Conservation (phyloP, 371 early-diverging fungal genomes). For the Mortierella sp. region DNA sequence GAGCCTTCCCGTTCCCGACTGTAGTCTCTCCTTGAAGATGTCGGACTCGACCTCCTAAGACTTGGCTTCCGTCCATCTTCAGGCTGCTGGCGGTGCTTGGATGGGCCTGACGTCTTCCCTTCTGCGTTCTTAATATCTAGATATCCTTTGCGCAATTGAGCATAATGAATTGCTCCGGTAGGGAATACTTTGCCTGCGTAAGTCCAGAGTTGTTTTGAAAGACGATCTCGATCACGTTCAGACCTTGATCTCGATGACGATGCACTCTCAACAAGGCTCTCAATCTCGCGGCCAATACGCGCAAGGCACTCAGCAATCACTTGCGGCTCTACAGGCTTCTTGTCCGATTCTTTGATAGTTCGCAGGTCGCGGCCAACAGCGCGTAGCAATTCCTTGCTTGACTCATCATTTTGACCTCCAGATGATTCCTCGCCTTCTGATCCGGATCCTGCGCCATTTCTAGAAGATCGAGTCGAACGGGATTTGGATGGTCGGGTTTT, state of each 20-base stretch:
- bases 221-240: slow-evolving; percentile 49
- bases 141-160: slow-evolving; percentile 49
- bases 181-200: slow-evolving; percentile 55
- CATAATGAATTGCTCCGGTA: slow-evolving; percentile 51
- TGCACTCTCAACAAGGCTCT: slow-evolving; percentile 30
- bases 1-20: slow-evolving; percentile 37
- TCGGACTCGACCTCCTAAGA: slow-evolving; percentile 36
- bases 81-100: slow-evolving; percentile 10
- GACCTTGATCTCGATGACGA: slow-evolving; percentile 35
- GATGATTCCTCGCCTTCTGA: slow-evolving; percentile 31
- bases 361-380: slow-evolving; percentile 47
- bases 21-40: slow-evolving; percentile 34
- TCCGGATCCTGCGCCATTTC: slow-evolving; percentile 25
- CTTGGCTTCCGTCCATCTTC: slow-evolving; percentile 39
- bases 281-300: slow-evolving; percentile 53
- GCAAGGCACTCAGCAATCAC: slow-evolving; percentile 51
- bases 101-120: slow-evolving; percentile 19
- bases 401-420: slow-evolving; percentile 30
- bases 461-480: slow-evolving; percentile 20
- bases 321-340: slow-evolving; percentile 51
- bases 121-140: slow-evolving; percentile 50
- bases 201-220: slow-evolving; percentile 53
- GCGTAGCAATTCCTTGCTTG: slow-evolving; percentile 45
- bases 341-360: slow-evolving; percentile 51
- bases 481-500: slow-evolving; percentile 30